phyloP scores from a whole-genome alignment of 495 filamentous ascomycete genomes.

The Penicillium samsonianum region DNA sequence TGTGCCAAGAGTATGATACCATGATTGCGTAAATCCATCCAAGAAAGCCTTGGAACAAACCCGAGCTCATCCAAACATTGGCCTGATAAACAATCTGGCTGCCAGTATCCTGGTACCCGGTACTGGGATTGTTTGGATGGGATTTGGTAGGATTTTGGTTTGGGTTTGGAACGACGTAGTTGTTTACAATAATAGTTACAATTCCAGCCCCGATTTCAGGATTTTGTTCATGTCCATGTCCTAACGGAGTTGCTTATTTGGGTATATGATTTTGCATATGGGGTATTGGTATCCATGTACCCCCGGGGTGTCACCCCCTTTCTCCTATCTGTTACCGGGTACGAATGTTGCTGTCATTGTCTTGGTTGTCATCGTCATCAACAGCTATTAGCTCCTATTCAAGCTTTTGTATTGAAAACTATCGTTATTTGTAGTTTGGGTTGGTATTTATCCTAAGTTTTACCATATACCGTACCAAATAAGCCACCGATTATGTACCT shows the following conservation, averaged over 20 bases:
- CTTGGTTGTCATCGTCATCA: background rate
- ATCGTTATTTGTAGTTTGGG: too few relatives aligned
- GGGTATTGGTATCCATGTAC: too few relatives aligned
- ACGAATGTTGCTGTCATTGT: background rate
- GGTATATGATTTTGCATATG: background rate
- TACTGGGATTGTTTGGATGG: conserved; percentile 1
- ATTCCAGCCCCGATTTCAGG: background rate
- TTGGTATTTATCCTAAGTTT: background rate
- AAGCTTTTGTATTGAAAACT: background rate
- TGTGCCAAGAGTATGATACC: conserved; percentile 9
- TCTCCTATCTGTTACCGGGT: background rate
- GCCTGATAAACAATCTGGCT: conserved; percentile 1
- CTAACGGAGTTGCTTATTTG: background rate
- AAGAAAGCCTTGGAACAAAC: background rate
- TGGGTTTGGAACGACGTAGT: background rate
- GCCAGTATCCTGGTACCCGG: conserved; percentile 1
- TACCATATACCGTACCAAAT: background rate
- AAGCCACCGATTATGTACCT: background rate
- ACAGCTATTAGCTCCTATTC: background rate
- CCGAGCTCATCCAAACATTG: background rate
- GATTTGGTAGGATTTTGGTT: background rate
- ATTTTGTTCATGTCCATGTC: background rate
- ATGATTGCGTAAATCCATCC: conserved; percentile 10
- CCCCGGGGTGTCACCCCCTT: background rate
- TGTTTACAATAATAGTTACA: background rate